Evolutionary conservation across 2,329 filamentous ascomycete species (phyloP), one percentile per base, ranked within the genome.

Genomic region (Botrytis squamosa): DNA sequence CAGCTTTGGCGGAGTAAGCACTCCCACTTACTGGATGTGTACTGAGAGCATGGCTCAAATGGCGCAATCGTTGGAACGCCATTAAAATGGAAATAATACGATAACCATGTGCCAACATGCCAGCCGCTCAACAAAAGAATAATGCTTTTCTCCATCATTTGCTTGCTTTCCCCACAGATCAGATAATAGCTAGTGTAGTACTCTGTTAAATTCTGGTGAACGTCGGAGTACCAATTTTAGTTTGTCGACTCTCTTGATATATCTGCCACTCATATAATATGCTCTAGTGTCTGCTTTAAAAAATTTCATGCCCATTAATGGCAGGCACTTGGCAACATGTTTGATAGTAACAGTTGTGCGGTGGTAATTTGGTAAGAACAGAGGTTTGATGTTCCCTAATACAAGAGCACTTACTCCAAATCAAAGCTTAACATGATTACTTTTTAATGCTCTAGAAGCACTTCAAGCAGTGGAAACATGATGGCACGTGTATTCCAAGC

Each of bases 1-100:
- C n/a, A 71, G 44, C 25, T 25, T 71, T 64, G 36, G 60, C 59
- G 66, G 66, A 69, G 66, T 59, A 69, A 69, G 66, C 49, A 44
- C 49, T 68, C 36, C 49, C 66, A 55, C 66, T 44, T 42, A 33
- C 36, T 52, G 38, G n/a, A 33, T 57, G 10, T 42, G n/a, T 69
- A n/a, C 22, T 68, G 38, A n/a, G 49, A 68, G n/a, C 49, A 57
- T 57, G n/a, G n/a, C 38, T 42, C 22, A 20, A 38, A 57, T 69
- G 66, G 66, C n/a, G n/a, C 25, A 55, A 57, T 69, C 42, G 10
- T 22, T 49, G 29, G 10, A 52, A 38, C 44, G 52, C 12, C 64
- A 49, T 33, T 38, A 44, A 6, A 8, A 25, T 29, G 10, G 18
- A n/a, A 57, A 57, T 33, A 57, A 18, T 57, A 29, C 18, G n/a